Evolutionary conservation across 192 early-diverging fungal species (phyloP).

Genomic region (Coemansia sp.): DNA sequence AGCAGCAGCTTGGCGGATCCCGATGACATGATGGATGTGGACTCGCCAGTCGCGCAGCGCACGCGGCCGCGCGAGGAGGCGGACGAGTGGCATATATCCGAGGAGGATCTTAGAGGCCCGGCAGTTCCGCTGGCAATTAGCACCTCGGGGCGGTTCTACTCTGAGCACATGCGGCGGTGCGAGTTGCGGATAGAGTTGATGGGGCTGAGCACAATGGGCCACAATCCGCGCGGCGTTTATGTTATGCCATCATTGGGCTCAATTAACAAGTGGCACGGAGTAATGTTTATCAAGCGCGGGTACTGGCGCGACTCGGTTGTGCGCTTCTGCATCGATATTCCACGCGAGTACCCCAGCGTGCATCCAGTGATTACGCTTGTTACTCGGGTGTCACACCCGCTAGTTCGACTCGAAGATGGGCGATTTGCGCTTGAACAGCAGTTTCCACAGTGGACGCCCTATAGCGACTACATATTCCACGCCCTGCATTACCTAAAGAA

Average conservation of each 20-base stretch:
- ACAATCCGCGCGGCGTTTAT: slow-evolving; percentile 86
- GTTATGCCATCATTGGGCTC: slow-evolving; percentile 65
- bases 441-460: slow-evolving; percentile 79
- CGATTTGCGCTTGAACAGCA: slow-evolving; percentile 70
- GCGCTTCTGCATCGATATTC: slow-evolving; percentile 81
- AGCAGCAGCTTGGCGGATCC: not conserved
- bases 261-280: slow-evolving; percentile 77
- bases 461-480: slow-evolving; percentile 81
- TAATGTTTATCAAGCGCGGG: slow-evolving; percentile 85
- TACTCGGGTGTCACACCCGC: slow-evolving; percentile 81
- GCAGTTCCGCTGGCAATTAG: slow-evolving; percentile 42
- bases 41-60: slow-evolving; percentile 12
- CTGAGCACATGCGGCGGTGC: slow-evolving; percentile 52
- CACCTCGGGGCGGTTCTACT: slow-evolving; percentile 43
- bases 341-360: slow-evolving; percentile 71
- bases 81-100: slow-evolving; percentile 14
- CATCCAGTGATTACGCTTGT: slow-evolving; percentile 70
- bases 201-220: slow-evolving; percentile 43
- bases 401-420: slow-evolving; percentile 68
- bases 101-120: slow-evolving; percentile 21
- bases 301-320: slow-evolving; percentile 88
- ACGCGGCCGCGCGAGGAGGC: not conserved
- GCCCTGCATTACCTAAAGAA: slow-evolving; percentile 87
- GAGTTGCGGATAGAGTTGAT: slow-evolving; percentile 51
- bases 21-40: slow-evolving; percentile 39